A percentile compares a stretch with the other conserved stretches of the same genome.
Conservation (phyloP, 257 asterid genomes). For the Forsythia viridissima region DNA sequence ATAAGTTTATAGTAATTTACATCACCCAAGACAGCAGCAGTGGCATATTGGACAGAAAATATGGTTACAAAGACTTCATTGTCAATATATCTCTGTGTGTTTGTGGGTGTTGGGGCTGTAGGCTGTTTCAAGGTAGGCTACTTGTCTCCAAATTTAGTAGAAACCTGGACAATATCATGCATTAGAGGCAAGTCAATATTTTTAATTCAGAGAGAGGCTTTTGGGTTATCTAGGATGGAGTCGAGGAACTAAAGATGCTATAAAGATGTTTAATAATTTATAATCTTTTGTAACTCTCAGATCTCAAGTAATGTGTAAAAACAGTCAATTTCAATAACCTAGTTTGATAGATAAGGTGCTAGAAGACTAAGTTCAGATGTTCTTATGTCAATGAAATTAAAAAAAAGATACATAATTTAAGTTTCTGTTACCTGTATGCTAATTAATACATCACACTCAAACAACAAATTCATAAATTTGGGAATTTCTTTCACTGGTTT, state of each 20-base stretch:
- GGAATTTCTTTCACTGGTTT: not conserved
- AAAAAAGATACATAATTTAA: too few species aligned
- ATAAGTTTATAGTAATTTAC: not conserved
- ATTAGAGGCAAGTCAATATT: not conserved
- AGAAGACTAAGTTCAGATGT: not conserved
- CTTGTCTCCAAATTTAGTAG: not conserved
- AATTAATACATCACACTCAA: not conserved
- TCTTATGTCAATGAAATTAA: not conserved
- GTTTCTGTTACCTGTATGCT: not conserved
- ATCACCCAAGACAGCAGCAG: not conserved
- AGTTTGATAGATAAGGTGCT: not conserved
- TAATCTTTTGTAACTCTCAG: not conserved
- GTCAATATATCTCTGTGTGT: not conserved
- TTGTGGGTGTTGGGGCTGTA: not conserved
- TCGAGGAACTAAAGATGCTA: conserved; percentile 11
- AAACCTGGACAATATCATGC: not conserved
- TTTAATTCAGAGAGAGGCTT: not conserved
- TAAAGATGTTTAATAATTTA: not conserved
- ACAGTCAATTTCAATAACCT: not conserved
- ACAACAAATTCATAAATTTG: not conserved
- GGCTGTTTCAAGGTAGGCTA: not conserved
- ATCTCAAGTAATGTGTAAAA: not conserved
- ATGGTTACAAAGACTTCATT: not conserved
- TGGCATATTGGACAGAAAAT: not conserved
- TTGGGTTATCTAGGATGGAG: conserved; percentile 1